Evolutionary conservation across 2,329 filamentous ascomycete species (phyloP).

Genomic region (Scedosporium aurantiacum): DNA sequence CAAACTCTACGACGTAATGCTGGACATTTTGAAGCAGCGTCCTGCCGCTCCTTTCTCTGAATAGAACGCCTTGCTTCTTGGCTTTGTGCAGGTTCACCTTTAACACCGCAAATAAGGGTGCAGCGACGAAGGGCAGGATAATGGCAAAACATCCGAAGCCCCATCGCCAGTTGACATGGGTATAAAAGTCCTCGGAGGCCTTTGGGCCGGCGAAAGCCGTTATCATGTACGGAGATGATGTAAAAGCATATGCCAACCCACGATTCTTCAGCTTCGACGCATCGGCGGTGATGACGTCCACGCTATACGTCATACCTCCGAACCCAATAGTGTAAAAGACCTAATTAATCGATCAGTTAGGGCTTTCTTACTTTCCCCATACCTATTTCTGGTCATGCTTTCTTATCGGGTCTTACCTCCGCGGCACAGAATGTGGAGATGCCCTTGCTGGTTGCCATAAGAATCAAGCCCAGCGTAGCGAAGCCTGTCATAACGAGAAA

Average conservation of each 20-base stretch:
- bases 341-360: slow-evolving; percentile 18
- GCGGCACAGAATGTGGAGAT: slow-evolving; percentile 39
- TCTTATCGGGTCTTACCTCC: neutral
- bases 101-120: slow-evolving; percentile 48
- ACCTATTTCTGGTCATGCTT: neutral
- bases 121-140: slow-evolving; percentile 50
- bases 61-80: slow-evolving; percentile 36
- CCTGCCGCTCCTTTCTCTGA: slow-evolving; percentile 21
- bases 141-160: slow-evolving; percentile 50
- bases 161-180: slow-evolving; percentile 24
- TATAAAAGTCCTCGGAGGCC: slow-evolving; percentile 19
- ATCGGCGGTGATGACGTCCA: slow-evolving; percentile 57
- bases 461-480: slow-evolving; percentile 42
- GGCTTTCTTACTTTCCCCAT: neutral
- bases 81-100: slow-evolving; percentile 47
- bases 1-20: slow-evolving; percentile 44
- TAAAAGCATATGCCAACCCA: slow-evolving; percentile 45
- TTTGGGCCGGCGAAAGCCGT: slow-evolving; percentile 29
- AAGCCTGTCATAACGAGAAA: slow-evolving; percentile 37
- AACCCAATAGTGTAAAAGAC: slow-evolving; percentile 57
- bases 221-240: slow-evolving; percentile 16
- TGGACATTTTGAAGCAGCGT: slow-evolving; percentile 23
- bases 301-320: slow-evolving; percentile 47
- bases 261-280: slow-evolving; percentile 54
- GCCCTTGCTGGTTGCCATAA: slow-evolving; percentile 53